Conservation (phyloP, 305 asterid species). For the Withania somnifera region DNA sequence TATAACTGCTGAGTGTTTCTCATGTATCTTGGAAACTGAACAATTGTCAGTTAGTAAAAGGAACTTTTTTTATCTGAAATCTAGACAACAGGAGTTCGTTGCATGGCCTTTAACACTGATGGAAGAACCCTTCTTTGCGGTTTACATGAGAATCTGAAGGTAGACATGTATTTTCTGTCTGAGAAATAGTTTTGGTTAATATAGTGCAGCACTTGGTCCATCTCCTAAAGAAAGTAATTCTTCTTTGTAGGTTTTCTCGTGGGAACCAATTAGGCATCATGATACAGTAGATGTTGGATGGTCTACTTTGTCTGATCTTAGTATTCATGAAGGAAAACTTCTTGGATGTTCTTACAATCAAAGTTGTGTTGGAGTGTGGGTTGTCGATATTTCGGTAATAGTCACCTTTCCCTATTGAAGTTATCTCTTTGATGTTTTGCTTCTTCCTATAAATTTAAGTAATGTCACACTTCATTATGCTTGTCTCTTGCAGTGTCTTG, state of each 20-base stretch:
- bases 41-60: background rate
- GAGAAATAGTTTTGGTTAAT: constrained; percentile 5
- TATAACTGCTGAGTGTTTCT: background rate
- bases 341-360: constrained; percentile 98
- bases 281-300: constrained; percentile 97
- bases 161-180: constrained; percentile 10
- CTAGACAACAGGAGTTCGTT: constrained; percentile 90
- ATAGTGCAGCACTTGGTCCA: constrained; percentile 3
- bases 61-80: constrained; percentile 17
- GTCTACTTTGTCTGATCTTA: constrained; percentile 95
- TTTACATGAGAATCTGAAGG: constrained; percentile 92
- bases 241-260: constrained; percentile 64
- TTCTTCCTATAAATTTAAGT: constrained; percentile 12
- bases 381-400: constrained; percentile 88
- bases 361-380: constrained; percentile 99
- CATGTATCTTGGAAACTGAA: background rate
- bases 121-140: constrained; percentile 98
- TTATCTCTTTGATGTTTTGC: constrained; percentile 5
- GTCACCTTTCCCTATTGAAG: constrained; percentile 5
- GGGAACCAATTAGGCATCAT: constrained; percentile 95
- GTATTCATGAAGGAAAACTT: constrained; percentile 98
- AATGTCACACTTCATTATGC: constrained; percentile 15
- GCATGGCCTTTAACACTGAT: constrained; percentile 96
- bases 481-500: constrained; percentile 59
- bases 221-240: background rate